Base-by-base conservation (phyloP, 495 filamentous ascomycete species). In the Aspergillus bertholletiae region DNA sequence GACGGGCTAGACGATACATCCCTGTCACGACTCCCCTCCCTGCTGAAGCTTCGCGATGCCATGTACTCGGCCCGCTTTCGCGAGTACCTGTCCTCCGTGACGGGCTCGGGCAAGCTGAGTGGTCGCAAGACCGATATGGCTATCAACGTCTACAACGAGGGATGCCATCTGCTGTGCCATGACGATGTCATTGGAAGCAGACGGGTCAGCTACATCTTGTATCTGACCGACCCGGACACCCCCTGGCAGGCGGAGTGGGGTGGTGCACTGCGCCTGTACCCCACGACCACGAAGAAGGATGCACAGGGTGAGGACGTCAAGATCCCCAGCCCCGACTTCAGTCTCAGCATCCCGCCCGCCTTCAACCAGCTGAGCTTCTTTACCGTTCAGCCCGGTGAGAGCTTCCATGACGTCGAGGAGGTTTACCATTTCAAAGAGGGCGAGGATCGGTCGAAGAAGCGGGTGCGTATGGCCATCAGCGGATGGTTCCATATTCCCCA, bases 401-500 rank as follows among this genome's bases (percentile, higher is more conserved):
- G 93, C 65, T 99, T 96, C 72, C 94, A 99, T 69, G 94, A 97
- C 73, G 94, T 99, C 47, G 93, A 97, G 74, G 94, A 99, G 69
- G 95, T 99, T 15, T 97, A 96, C 70, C 81, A 88, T 60, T 79
- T 82, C 39, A 68, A 72, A 41, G 81, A 83, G 50, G 81, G 82
- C 55, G 80, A 87, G 30, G 85, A 85, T 40, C 76, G 80, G 53
- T 77, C 82, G 26, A 78, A 82, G 52, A 86, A 82, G 50, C 83
- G 94, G 43, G 83, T 96, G 40, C 83, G 94, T 51, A 97, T 97
- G 91, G 94, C 94, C 23, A 97, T 99, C 59, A 95, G 89, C 56
- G 94, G 94, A n/a, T 99, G 94, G 94, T 99, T 91, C 72, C 94
- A 99, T 67, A 97, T 99, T 49, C 95, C 94, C 0, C 94, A 99